These are phyloP conservation scores for Cytospora leucostoma DNA, from an alignment of 2,329 filamentous ascomycete species.

Conservation along the genomic window DNA sequence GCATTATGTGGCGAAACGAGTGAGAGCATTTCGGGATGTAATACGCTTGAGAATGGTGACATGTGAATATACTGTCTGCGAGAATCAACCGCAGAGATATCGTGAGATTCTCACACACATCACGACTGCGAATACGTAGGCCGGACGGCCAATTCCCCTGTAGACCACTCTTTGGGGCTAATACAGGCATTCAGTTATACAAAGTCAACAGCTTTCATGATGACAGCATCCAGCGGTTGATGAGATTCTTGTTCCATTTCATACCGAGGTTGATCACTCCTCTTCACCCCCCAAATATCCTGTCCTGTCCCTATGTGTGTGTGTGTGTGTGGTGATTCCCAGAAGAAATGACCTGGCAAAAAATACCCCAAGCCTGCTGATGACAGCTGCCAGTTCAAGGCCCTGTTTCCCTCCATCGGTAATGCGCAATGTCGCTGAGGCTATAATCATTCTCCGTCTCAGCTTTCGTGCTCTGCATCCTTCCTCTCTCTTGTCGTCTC, in stretches of 20 bases:
- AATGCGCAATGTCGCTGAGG: conserved; percentile 5
- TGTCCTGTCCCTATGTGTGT: conserved; percentile 10
- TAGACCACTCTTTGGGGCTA: no score
- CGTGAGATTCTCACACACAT: no score
- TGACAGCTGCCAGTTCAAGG: not conserved
- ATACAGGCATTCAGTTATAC: not conserved
- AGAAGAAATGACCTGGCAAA: not conserved
- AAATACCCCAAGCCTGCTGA: not conserved
- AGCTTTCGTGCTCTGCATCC: not conserved
- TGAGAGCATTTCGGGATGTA: not conserved
- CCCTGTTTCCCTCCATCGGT: not conserved
- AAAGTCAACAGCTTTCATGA: no score
- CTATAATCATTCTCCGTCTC: conserved; percentile 2
- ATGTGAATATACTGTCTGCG: no score
- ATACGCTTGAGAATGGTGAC: no score
- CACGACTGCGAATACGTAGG: no score
- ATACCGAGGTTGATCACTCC: conserved; percentile 16
- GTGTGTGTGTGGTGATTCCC: conserved; percentile 1
- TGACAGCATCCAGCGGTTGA: not conserved
- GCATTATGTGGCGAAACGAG: not conserved
- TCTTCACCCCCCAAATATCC: not conserved
- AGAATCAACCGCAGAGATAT: no score
- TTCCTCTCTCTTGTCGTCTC: not conserved
- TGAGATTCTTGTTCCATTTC: conserved; percentile 5
- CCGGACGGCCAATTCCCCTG: no score